A percentile compares a stretch with the other conserved stretches of the same genome.
Conservation (phyloP, 768 basidiomycete species). For the Termitomyces sp. region DNA sequence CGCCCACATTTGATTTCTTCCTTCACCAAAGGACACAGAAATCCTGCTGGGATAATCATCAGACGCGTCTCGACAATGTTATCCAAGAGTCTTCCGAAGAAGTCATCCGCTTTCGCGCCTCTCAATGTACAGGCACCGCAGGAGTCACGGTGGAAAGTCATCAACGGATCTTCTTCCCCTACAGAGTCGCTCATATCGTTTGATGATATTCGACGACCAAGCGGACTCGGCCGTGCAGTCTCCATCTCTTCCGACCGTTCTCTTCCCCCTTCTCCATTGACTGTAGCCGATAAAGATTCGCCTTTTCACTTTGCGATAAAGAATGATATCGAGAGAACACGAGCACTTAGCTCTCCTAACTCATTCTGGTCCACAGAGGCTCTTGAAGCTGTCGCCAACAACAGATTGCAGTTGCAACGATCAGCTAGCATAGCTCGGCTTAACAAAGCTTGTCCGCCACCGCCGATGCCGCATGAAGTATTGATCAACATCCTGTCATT, state of each 20-base stretch:
- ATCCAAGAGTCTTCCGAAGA: constrained; percentile 13
- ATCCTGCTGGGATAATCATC: constrained; percentile 16
- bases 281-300: constrained; percentile 15
- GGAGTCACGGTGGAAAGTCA: constrained; percentile 10
- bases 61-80: constrained; percentile 23
- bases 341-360: constrained; percentile 37
- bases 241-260: constrained; percentile 34
- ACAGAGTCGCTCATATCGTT: constrained; percentile 16
- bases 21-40: constrained; percentile 1
- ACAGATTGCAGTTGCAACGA: not conserved
- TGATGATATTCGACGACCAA: constrained; percentile 44
- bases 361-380: constrained; percentile 23
- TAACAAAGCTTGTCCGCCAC: constrained; percentile 2
- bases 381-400: constrained; percentile 16
- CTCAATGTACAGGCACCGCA: constrained; percentile 1
- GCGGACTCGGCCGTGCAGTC: constrained; percentile 38
- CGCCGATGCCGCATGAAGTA: constrained; percentile 31
- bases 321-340: constrained; percentile 16
- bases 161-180: constrained; percentile 9
- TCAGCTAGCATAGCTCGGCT: constrained; percentile 4
- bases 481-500: constrained; percentile 29
- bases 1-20: constrained; percentile 3
- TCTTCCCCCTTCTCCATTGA: constrained; percentile 32
- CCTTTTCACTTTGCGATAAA: constrained; percentile 10
- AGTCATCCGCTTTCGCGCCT: constrained; percentile 8